Conservation (phyloP, 106 monocot genomes). For the Allium sativum region DNA sequence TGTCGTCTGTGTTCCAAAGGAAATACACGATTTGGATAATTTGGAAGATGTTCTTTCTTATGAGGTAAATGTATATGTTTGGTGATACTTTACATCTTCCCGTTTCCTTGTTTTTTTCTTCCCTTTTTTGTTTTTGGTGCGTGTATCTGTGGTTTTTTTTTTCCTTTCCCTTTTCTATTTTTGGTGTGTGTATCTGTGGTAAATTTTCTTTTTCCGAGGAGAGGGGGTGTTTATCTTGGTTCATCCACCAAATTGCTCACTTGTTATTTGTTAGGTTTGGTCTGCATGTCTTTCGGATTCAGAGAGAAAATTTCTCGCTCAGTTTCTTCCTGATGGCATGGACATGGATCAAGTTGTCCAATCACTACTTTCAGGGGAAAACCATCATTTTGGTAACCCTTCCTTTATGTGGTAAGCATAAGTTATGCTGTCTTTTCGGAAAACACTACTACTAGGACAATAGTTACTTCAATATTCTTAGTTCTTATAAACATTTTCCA, state of each 20-base stretch:
- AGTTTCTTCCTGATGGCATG: constrained; percentile 49
- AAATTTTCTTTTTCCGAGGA: too few relatives aligned
- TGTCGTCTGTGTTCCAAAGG: constrained; percentile 43
- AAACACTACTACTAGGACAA: too few relatives aligned
- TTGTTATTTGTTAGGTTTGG: constrained; percentile 31
- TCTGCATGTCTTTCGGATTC: constrained; percentile 48
- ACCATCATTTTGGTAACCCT: constrained; percentile 67
- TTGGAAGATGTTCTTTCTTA: constrained; percentile 42
- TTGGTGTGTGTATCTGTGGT: too few relatives aligned
- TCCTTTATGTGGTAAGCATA: constrained; percentile 44
- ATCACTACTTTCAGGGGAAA: constrained; percentile 49
- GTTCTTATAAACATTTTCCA: too few relatives aligned
- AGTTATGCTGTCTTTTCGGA: too few relatives aligned
- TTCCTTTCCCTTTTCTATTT: background rate
- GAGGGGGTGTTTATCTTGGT: too few relatives aligned
- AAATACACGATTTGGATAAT: constrained; percentile 40
- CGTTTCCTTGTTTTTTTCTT: background rate
- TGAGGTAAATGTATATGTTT: constrained; percentile 28
- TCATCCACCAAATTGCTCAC: too few relatives aligned
- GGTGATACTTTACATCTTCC: background rate
- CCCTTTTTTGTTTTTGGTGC: background rate
- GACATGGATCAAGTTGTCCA: constrained; percentile 37
- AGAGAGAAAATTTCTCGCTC: constrained; percentile 57
- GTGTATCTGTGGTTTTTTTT: background rate
- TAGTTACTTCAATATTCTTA: too few relatives aligned